Conservation (phyloP, 2,329 filamentous ascomycete genomes). For the Penicillium sp. region DNA sequence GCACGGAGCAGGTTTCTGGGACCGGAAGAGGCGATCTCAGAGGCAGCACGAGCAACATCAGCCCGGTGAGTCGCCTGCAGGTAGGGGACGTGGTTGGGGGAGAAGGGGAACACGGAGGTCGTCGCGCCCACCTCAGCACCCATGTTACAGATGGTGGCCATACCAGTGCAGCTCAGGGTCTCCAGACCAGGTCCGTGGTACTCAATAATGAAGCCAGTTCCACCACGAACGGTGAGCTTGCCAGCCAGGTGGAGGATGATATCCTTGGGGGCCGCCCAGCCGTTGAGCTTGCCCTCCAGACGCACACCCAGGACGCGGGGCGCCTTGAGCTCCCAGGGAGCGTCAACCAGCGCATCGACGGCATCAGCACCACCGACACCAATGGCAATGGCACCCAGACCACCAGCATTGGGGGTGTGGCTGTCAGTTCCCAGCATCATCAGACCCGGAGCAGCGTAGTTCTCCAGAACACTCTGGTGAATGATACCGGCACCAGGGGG, state of each 20-base stretch:
- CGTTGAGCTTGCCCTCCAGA: slow-evolving; percentile 60
- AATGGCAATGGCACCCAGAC: slow-evolving; percentile 90
- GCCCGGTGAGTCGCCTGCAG: slow-evolving; percentile 74
- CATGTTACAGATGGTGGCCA: slow-evolving; percentile 89
- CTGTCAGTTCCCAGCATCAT: slow-evolving; percentile 99
- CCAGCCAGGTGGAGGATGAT: slow-evolving; percentile 85
- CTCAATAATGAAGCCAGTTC: slow-evolving; percentile 89
- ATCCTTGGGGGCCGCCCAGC: slow-evolving; percentile 92
- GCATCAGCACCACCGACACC: too few species aligned
- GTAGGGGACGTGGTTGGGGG: slow-evolving; percentile 72
- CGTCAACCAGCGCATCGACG: slow-evolving; percentile 89
- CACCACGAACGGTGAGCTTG: slow-evolving; percentile 80
- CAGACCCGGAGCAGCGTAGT: slow-evolving; percentile 86
- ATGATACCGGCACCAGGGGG: slow-evolving; percentile 89
- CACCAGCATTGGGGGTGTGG: slow-evolving; percentile 89
- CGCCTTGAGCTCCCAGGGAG: slow-evolving; percentile 94
- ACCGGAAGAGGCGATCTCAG: slow-evolving; percentile 45
- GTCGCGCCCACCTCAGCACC: too few species aligned
- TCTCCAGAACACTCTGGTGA: slow-evolving; percentile 94
- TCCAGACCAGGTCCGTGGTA: slow-evolving; percentile 86
- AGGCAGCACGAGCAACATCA: slow-evolving; percentile 59
- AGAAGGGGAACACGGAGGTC: slow-evolving; percentile 91
- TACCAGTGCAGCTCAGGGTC: slow-evolving; percentile 80
- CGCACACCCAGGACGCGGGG: slow-evolving; percentile 56
- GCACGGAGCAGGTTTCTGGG: slow-evolving; percentile 50